phyloP scores from a whole-genome alignment of 257 asterid genomes.

The Coffea canephora region DNA sequence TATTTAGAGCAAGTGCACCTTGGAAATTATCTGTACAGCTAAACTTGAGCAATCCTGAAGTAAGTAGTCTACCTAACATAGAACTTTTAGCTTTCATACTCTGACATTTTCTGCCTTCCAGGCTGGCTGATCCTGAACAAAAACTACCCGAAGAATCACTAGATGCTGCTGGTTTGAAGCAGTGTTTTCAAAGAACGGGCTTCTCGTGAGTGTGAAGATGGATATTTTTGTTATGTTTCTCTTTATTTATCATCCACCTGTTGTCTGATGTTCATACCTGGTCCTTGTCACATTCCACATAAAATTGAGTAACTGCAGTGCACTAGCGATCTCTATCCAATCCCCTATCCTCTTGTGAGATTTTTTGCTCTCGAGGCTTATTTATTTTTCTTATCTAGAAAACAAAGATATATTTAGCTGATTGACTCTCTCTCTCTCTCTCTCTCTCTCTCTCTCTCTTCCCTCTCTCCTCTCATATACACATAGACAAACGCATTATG shows the following conservation, averaged over 20 bases:
- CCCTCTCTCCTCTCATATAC: too few relatives aligned
- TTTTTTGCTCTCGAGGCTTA: background rate
- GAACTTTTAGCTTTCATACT: background rate
- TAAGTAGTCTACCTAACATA: background rate
- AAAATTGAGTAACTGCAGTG: background rate
- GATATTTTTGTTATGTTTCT: background rate
- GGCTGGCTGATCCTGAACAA: conserved; percentile 90
- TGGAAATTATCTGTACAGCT: background rate
- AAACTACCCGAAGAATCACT: conserved; percentile 86
- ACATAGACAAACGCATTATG: background rate
- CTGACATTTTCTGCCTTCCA: conserved; percentile 22
- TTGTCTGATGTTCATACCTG: background rate
- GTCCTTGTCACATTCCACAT: background rate
- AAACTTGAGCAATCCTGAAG: background rate
- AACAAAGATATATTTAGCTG: background rate
- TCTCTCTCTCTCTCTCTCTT: background rate
- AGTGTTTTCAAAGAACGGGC: conserved; percentile 64
- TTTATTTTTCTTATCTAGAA: background rate
- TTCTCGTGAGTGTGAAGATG: conserved; percentile 68
- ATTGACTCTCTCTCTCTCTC: background rate
- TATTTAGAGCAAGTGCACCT: background rate
- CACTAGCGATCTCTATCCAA: background rate
- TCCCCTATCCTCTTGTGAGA: background rate
- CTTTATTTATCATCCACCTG: background rate
- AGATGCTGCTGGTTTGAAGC: conserved; percentile 62